Conservation (phyloP, 495 filamentous ascomycete genomes). For the Tuber aestivum region DNA sequence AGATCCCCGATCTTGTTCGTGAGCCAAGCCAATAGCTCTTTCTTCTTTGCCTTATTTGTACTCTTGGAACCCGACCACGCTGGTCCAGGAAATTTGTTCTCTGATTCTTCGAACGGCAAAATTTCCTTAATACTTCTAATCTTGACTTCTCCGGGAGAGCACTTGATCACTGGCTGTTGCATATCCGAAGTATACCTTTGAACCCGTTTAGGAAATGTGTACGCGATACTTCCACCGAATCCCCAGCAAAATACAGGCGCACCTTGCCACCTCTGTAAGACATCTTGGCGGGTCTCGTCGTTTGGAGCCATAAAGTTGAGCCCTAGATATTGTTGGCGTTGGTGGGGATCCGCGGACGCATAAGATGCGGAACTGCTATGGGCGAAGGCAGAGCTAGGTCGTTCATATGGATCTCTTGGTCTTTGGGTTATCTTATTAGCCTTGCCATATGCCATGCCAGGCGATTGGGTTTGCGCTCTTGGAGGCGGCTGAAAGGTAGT, state of each 20-base stretch:
- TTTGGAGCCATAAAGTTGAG: conserved; percentile 53
- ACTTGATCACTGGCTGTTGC: conserved; percentile 67
- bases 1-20: conserved; percentile 63
- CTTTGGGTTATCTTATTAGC: conserved; percentile 34
- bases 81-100: conserved; percentile 83
- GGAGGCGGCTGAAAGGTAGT: conserved; percentile 50
- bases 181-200: conserved; percentile 76
- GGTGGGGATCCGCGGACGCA: conserved; percentile 42
- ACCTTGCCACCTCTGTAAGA: conserved; percentile 82
- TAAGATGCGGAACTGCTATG: conserved; percentile 35
- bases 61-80: conserved; percentile 51
- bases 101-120: conserved; percentile 59
- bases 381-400: conserved; percentile 45
- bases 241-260: conserved; percentile 81
- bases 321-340: conserved; percentile 44
- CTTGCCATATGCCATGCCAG: conserved; percentile 48
- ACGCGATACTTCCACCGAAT: conserved; percentile 73
- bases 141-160: conserved; percentile 78
- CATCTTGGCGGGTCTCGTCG: conserved; percentile 74
- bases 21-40: conserved; percentile 82
- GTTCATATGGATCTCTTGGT: conserved; percentile 41
- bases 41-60: conserved; percentile 79
- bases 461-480: conserved; percentile 82
- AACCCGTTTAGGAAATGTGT: conserved; percentile 81
- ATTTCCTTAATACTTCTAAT: conserved; percentile 63